A percentile compares a stretch with the other conserved stretches of the same genome.
Conservation (phyloP, 2,329 filamentous ascomycete genomes). For the Grosmannia clavigera region DNA sequence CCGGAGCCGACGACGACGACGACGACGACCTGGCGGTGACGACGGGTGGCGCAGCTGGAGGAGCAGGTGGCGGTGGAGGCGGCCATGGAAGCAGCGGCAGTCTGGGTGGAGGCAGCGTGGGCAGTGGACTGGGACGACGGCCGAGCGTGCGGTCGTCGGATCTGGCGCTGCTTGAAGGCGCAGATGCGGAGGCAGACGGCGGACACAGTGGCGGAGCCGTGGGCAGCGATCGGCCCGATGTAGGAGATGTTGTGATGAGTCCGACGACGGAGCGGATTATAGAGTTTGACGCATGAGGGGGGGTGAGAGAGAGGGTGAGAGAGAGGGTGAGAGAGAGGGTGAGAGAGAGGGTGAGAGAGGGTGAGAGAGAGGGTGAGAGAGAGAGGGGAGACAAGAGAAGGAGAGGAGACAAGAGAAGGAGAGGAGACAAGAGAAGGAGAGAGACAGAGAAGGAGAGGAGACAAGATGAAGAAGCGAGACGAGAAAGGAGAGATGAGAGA, state of each 20-base stretch:
- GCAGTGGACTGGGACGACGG: conserved; percentile 9
- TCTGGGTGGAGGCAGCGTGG: conserved; percentile 2
- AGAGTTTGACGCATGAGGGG: conserved; percentile 31
- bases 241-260: background rate
- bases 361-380: background rate
- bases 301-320: background rate
- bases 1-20: conserved; percentile 44
- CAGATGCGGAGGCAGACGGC: conserved; percentile 55
- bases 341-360: background rate
- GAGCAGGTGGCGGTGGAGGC: background rate
- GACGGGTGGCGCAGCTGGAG: background rate
- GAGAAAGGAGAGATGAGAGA: too few species aligned
- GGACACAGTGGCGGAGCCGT: conserved; percentile 1
- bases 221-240: conserved; percentile 13
- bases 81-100: conserved; percentile 8
- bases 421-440: too few species aligned
- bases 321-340: conserved; percentile 5
- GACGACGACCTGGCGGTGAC: conserved; percentile 37
- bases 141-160: conserved; percentile 53
- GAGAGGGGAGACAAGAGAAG: conserved; percentile 3
- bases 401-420: too few species aligned
- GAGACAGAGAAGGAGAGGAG: too few species aligned
- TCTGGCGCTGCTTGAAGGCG: conserved; percentile 59
- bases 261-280: conserved; percentile 26
- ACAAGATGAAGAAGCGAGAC: too few species aligned